Conservation (phyloP, 1,139 yeast species). For the Nakaseomyces sp. region DNA sequence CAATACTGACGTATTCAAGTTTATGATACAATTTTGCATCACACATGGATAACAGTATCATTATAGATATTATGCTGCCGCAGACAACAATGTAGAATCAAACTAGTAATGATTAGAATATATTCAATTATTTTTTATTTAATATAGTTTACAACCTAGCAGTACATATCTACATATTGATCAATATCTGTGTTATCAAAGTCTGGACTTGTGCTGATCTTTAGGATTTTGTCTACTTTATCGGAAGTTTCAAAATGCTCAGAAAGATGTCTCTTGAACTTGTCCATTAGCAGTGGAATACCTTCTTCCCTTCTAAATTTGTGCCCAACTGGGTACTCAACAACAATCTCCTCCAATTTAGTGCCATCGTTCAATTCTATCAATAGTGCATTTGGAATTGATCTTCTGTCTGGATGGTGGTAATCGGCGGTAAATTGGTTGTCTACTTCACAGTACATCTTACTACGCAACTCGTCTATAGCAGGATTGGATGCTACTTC, state of each 20-base stretch:
- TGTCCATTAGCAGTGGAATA: conserved; percentile 42
- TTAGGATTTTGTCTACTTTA: conserved; percentile 36
- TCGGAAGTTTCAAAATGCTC: conserved; percentile 36
- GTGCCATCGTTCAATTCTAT: conserved; percentile 48
- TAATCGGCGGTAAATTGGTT: conserved; percentile 41
- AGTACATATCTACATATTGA: conserved; percentile 40
- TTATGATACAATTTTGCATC: too few species aligned
- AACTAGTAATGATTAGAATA: not conserved
- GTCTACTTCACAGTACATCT: conserved; percentile 48
- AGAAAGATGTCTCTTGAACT: conserved; percentile 42
- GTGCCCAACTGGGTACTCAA: conserved; percentile 53
- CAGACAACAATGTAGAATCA: too few species aligned
- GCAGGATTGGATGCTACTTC: conserved; percentile 43
- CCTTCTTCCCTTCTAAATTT: conserved; percentile 50
- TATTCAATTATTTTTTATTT: not conserved
- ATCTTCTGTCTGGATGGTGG: conserved; percentile 49
- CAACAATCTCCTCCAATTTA: conserved; percentile 42
- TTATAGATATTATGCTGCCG: too few species aligned
- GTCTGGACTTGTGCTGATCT: conserved; percentile 30
- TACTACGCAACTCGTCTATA: conserved; percentile 43
- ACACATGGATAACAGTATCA: too few species aligned
- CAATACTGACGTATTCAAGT: too few species aligned
- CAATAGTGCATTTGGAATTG: conserved; percentile 46
- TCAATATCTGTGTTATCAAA: conserved; percentile 41
- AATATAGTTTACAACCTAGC: conserved; percentile 3